Conservation (phyloP, 2,329 filamentous ascomycete genomes). For the Verticillium dahliae region DNA sequence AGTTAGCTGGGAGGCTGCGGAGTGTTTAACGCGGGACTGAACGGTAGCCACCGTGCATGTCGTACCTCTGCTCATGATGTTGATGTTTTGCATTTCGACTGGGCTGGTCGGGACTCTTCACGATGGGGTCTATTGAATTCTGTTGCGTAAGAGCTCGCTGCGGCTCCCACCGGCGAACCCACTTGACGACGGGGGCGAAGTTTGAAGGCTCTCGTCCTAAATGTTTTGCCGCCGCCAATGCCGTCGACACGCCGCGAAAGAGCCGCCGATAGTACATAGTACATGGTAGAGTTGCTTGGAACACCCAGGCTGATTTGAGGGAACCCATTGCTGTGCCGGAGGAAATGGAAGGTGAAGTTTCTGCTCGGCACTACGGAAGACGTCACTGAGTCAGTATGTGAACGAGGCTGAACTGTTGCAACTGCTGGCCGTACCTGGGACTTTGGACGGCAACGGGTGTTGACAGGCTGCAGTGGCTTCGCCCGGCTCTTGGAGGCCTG, state of each 20-base stretch:
- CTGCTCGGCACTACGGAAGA: background rate
- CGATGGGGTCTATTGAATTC: background rate
- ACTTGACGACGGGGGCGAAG: background rate
- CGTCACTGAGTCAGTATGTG: background rate
- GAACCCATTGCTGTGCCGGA: background rate
- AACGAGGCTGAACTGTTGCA: background rate
- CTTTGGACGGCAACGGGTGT: background rate
- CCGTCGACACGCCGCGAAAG: conserved; percentile 1
- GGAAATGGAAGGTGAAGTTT: background rate
- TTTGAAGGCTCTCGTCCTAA: background rate
- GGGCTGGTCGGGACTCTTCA: background rate
- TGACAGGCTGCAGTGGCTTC: background rate
- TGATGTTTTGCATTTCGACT: background rate
- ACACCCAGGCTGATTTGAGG: background rate
- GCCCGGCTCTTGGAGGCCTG: no score
- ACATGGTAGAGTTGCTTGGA: background rate
- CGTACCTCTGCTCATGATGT: background rate
- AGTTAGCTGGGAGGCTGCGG: background rate
- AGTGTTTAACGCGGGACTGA: background rate
- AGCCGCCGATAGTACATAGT: background rate
- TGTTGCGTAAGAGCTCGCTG: conserved; percentile 1
- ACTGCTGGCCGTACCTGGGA: background rate
- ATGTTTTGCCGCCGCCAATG: background rate
- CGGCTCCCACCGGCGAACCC: conserved; percentile 1
- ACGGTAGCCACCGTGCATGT: background rate